Evolutionary conservation across 306 rosid species (phyloP).

Genomic region (Citrullus amarus): DNA sequence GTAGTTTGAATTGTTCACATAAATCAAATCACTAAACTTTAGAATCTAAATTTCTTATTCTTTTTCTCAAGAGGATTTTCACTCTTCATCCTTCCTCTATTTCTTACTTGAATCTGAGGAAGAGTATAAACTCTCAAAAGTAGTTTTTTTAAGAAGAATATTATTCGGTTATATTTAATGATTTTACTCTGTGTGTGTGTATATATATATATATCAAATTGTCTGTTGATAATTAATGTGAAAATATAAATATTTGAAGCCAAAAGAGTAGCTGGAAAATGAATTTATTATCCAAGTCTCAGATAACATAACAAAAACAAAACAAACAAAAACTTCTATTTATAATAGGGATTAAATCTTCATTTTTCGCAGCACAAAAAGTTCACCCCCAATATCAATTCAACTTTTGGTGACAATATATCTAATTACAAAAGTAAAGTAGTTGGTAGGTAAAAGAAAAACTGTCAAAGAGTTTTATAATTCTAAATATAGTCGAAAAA

Average conservation of each 20-base stretch:
- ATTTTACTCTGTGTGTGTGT: too few relatives aligned
- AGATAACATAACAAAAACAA: neutral
- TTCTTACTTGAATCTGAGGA: neutral
- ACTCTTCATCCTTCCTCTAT: neutral
- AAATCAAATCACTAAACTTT: neutral
- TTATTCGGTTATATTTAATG: neutral
- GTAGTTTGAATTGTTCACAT: neutral
- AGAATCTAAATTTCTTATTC: neutral
- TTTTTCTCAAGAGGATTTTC: neutral
- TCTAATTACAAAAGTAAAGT: neutral
- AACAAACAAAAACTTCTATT: neutral
- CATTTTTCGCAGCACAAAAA: neutral
- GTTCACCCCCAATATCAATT: neutral
- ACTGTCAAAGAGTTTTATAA: neutral
- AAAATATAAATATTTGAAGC: neutral
- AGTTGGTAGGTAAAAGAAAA: neutral
- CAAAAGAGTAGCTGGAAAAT: neutral
- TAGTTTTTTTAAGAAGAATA: neutral
- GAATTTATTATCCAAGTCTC: neutral
- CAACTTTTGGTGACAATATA: neutral
- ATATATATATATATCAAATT: neutral
- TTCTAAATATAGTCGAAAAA: neutral
- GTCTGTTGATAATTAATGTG: neutral
- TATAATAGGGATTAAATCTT: neutral
- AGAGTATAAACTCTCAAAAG: neutral